Evolutionary conservation across 2,329 filamentous ascomycete species (phyloP), one percentile per base, ranked within the genome.

Genomic region (Ophiostoma novo-ulmi): DNA sequence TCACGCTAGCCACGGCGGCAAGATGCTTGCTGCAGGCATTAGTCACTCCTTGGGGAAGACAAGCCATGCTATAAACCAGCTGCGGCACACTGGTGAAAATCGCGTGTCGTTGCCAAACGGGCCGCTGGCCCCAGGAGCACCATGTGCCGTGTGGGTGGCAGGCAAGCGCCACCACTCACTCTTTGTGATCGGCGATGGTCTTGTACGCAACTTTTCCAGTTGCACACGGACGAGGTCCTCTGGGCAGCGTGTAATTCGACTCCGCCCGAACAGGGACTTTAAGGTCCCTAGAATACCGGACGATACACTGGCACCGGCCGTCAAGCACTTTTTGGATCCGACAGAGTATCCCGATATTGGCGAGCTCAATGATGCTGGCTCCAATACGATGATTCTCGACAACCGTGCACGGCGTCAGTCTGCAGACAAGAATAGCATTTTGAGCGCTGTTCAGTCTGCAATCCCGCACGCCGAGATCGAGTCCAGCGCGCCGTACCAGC

Each of bases 401-500:
- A 80, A 74, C 76, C 81, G 78, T 75, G 79, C 78, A 71, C 80
- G 79, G 70, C 80, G 79, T 74, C 72, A 73, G 26, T 76, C 76
- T 8, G 41, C 17, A 26, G 65, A 67, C 65, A 35, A 68, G 14
- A 68, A 76, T 74, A 75, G 71, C 31, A 13, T 74, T 17, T 82
- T 80, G 76, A 80, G 78, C 76, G 81, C 79, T 70, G 85, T 82
- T 78, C 90, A 82, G 79, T 91, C 81, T 78, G 91, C 81, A 78
- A 94, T 87, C 71, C 88, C 88, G 0, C 87, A 89, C 74, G 93
- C 92, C 6, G 94, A 97, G 81, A 96, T 97, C 74, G 95, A 99
- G 77, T 97, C 94, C 1, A 97, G 94, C 77, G 91, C 94, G 5
- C 93, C 94, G 1, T 98, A 97, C 76, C 94, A 97, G 76, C 94